These are phyloP conservation scores for Fomitiporia mediterranea DNA, from an alignment of 1,284 basidiomycete species.

Conservation along the genomic window DNA sequence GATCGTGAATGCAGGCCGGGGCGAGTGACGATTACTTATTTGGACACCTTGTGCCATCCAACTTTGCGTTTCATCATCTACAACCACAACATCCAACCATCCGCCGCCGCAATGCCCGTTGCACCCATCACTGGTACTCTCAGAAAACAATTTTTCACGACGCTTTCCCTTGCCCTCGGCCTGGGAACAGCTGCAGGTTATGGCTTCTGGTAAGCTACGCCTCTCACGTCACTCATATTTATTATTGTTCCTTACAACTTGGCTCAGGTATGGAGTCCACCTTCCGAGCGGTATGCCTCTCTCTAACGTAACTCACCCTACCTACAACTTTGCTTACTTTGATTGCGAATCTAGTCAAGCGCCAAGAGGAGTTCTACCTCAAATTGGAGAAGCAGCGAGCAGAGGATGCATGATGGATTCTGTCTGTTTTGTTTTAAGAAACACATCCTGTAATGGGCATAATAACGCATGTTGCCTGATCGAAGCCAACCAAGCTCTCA, in stretches of 20 bases:
- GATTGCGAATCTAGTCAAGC: constrained; percentile 50
- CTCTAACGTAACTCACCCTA: constrained; percentile 18
- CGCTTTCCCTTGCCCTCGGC: constrained; percentile 65
- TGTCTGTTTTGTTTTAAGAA: not conserved
- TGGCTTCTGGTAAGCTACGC: constrained; percentile 64
- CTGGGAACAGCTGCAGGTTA: constrained; percentile 70
- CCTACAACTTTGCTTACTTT: not conserved
- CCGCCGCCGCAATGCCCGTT: constrained; percentile 54
- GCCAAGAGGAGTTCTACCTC: constrained; percentile 79
- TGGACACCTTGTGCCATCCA: constrained; percentile 33
- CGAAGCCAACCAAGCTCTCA: too few relatives aligned
- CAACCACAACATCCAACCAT: constrained; percentile 21
- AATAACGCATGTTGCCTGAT: not conserved
- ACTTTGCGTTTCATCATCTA: constrained; percentile 34
- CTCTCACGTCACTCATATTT: not conserved
- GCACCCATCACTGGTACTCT: constrained; percentile 86
- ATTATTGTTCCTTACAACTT: not conserved
- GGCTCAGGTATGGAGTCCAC: constrained; percentile 72
- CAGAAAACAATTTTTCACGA: constrained; percentile 83
- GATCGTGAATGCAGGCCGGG: not conserved
- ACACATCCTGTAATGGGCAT: not conserved
- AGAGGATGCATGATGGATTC: constrained; percentile 36
- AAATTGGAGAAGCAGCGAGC: constrained; percentile 64
- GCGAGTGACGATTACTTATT: constrained; percentile 20
- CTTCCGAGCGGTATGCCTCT: constrained; percentile 66